phyloP scores from a whole-genome alignment of 805 yeast genomes.

The Yarrowia sp. region DNA sequence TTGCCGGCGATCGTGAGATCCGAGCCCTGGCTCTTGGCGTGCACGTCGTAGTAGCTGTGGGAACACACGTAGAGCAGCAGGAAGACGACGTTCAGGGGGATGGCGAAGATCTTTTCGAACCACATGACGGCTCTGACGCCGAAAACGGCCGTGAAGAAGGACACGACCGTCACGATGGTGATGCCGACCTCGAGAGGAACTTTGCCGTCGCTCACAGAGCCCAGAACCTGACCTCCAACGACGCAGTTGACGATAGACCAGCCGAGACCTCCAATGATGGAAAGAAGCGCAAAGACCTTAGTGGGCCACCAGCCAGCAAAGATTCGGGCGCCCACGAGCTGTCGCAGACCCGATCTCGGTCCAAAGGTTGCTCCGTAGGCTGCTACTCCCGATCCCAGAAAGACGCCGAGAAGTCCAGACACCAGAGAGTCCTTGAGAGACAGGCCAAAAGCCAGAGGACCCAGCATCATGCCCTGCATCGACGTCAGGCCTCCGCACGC shows the following conservation, averaged over 20 bases:
- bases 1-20: slow-evolving; percentile 56
- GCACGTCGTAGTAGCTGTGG: slow-evolving; percentile 38
- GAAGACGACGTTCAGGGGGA: slow-evolving; percentile 68
- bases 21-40: slow-evolving; percentile 42
- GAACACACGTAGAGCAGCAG: slow-evolving; percentile 59
- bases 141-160: slow-evolving; percentile 66
- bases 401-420: slow-evolving; percentile 60
- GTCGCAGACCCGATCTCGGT: slow-evolving; percentile 85
- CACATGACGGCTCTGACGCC: slow-evolving; percentile 71
- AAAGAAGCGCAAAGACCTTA: slow-evolving; percentile 66
- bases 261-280: slow-evolving; percentile 77
- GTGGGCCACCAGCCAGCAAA: slow-evolving; percentile 86
- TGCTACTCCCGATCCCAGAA: slow-evolving; percentile 71
- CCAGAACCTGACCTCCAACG: slow-evolving; percentile 80
- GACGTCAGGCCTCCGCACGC: slow-evolving; percentile 89
- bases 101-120: slow-evolving; percentile 64
- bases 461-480: slow-evolving; percentile 77
- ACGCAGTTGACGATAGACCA: slow-evolving; percentile 93
- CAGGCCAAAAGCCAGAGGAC: slow-evolving; percentile 67
- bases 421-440: slow-evolving; percentile 64
- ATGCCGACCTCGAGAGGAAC: slow-evolving; percentile 75
- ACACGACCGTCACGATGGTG: slow-evolving; percentile 60
- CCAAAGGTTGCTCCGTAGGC: slow-evolving; percentile 87
- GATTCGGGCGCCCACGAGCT: slow-evolving; percentile 78
- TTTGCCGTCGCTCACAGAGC: slow-evolving; percentile 60